Conservation (phyloP, 768 basidiomycete genomes). For the Pleurotus tuoliensis region DNA sequence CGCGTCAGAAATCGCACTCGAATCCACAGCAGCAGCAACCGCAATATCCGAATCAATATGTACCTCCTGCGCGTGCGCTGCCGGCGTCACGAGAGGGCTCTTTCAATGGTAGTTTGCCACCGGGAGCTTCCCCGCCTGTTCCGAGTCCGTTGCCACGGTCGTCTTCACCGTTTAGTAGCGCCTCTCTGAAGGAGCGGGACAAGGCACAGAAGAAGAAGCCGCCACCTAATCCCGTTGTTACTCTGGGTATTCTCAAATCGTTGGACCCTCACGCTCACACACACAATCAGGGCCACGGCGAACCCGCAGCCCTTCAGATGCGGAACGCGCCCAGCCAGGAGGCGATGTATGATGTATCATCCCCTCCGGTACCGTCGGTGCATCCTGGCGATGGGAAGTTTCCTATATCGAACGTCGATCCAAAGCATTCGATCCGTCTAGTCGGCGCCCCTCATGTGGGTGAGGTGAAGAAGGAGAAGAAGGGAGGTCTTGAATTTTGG, state of each 20-base stretch:
- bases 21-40: constrained; percentile 20
- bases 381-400: constrained; percentile 2
- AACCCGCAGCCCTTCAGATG: background rate
- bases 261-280: constrained; percentile 50
- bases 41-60: constrained; percentile 13
- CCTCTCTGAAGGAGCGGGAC: constrained; percentile 23
- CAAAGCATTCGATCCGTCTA: constrained; percentile 7
- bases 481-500: constrained; percentile 46
- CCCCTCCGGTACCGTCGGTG: background rate
- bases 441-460: constrained; percentile 4
- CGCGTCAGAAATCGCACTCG: constrained; percentile 20
- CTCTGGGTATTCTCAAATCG: constrained; percentile 55
- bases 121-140: constrained; percentile 37
- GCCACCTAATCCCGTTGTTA: constrained; percentile 22
- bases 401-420: constrained; percentile 1
- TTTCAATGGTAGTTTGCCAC: constrained; percentile 39
- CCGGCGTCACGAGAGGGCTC: constrained; percentile 49
- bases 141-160: constrained; percentile 37
- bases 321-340: constrained; percentile 4
- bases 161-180: constrained; percentile 41
- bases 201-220: constrained; percentile 25
- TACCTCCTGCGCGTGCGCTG: constrained; percentile 23
- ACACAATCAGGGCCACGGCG: constrained; percentile 20
- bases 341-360: background rate
- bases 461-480: constrained; percentile 47